Conservation (phyloP, 2,329 filamentous ascomycete genomes). For the Aspergillus fumigatiaffinis region DNA sequence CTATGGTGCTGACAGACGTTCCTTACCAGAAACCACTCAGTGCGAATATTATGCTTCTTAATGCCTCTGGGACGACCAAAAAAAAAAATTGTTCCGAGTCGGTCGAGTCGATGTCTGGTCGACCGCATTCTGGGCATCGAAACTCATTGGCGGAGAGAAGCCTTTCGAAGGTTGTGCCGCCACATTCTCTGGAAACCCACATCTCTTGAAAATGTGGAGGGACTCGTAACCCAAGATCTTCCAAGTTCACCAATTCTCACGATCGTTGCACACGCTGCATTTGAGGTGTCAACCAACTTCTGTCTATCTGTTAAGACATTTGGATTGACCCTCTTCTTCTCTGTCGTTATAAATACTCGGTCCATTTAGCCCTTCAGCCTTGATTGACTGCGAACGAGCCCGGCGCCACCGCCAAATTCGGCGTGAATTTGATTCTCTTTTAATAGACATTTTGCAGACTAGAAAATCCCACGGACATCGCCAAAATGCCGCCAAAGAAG, state of each 20-base stretch:
- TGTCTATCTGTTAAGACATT: background rate
- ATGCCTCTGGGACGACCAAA: background rate
- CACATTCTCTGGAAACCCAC: constrained; percentile 19
- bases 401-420: constrained; percentile 1
- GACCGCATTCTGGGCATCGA: constrained; percentile 14
- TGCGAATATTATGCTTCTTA: too few relatives aligned
- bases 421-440: constrained; percentile 16
- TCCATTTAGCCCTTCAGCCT: constrained; percentile 1
- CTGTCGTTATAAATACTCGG: background rate
- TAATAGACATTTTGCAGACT: constrained; percentile 4
- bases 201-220: constrained; percentile 31
- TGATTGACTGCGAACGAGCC: constrained; percentile 5
- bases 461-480: constrained; percentile 14
- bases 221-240: background rate
- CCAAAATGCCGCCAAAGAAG: constrained; percentile 48
- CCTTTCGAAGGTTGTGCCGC: constrained; percentile 20
- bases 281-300: background rate
- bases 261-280: background rate
- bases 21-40: too few relatives aligned
- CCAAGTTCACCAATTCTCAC: background rate
- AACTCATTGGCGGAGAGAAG: constrained; percentile 11
- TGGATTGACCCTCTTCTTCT: constrained; percentile 14
- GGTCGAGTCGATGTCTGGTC: background rate
- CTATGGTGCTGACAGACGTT: background rate
- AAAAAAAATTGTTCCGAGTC: background rate